Base-by-base conservation (phyloP, 2,329 filamentous ascomycete species). In the Exophiala sp. region DNA sequence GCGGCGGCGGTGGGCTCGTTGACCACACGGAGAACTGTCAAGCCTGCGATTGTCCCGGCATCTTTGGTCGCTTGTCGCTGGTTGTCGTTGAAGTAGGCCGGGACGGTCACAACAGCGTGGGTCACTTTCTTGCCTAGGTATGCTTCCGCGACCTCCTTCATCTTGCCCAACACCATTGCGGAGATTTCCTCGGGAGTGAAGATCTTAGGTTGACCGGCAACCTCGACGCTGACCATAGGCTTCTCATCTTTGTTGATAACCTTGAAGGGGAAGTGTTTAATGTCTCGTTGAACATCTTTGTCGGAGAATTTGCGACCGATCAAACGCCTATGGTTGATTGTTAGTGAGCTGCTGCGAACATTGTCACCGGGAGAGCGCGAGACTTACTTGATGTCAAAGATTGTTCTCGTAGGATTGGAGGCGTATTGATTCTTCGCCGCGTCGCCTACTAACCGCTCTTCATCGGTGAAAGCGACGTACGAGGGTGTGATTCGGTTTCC, bases 221-320 rank as follows among this genome's bases (percentile, higher is more conserved):
- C 79, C 41, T 82, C 78, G 57, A 83, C 79, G 60, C 85, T 79
- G 67, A 98, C 83, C 60, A 83, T 74, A 58, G 93, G 93, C 78
- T 96, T 95, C 69, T 83, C 89, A 72, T 86, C 82, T 78, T 93
- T 90, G 78, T 86, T 80, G 66, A 88, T 68, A 55, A 98, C 86
- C 76, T 88, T 88, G 85, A 91, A 98, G 66, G 93, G 91, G 81
- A 95, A 96, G 79, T 96, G 87, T 86, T 98, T 97, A 68, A 93
- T 80, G 68, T 98, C 93, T 68, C 77, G 79, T 76, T 96, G 90
- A 60, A 96, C 84, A 59, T 94, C 87, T 76, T 85, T 86, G 69
- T 93, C 87, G 43, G 74, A 73, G 70, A 78, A 90, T 74, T 90
- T 93, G 70, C 86, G 86, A 65, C 87, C 87, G 66, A 93, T 90